Evolutionary conservation across 2,329 filamentous ascomycete species (phyloP), one percentile per base, ranked within the genome.

Genomic region (Aspergillus fumigatus): DNA sequence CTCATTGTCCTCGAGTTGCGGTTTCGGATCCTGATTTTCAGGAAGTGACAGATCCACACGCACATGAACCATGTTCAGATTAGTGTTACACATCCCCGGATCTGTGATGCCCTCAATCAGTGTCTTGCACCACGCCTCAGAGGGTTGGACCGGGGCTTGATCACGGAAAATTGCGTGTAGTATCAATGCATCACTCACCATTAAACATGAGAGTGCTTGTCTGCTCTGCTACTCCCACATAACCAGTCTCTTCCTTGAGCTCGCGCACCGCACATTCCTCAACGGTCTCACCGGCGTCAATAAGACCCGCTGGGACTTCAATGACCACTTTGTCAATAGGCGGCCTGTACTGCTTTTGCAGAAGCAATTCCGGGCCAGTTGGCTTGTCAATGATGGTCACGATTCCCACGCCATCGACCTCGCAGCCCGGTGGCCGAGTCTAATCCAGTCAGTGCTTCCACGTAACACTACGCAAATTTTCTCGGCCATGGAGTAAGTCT

Each of bases 1-100:
- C 74, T 93, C 89, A 60, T 85, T 87, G 26, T 92, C 89, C 69
- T 93, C 89, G 6, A 92, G 79, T 67, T 88, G 77, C 0, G 89
- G 86, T 70, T 85, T 80, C 1, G 84, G 84, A 53, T 88, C 79
- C 68, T 87, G 82, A 68, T 93, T 93, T 64, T 85, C 85, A 0
- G 87, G 82, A 1, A 85, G 76, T 4, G 76, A 80, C 80, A 89
- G 84, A 71, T 93, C 88, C 60, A 93, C 83, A 1, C 79, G 82
- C 45, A 92, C 84, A 67, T 92, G 88, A 14, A 92, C 84, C 74
- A 80, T 78, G 52, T 79, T 77, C 26, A 79, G 68, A 58, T 79
- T 80, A 17, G 78, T 79, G 56, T 79, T 80, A 62, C 75, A 79
- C 54, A 80, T 76, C 14, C 78, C 78, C 2, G 78, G 77, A 60